phyloP scores from a whole-genome alignment of 169 alveolate species.

The Ichthyophthirius multifiliis region DNA sequence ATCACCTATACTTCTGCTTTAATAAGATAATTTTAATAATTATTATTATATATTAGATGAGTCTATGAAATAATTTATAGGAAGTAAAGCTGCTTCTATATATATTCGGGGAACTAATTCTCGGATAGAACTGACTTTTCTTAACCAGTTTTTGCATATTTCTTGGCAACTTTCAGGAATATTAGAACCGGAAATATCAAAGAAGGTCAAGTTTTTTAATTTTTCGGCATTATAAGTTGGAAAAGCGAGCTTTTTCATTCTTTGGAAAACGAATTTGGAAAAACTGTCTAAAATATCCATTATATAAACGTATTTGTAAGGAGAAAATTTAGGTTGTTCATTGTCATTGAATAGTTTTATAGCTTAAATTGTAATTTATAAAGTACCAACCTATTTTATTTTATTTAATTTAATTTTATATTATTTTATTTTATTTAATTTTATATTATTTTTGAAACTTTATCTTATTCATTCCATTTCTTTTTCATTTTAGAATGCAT shows the following conservation, averaged over 20 bases:
- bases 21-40: constrained; percentile 12
- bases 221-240: constrained; percentile 22
- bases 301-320: constrained; percentile 34
- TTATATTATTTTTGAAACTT: background rate
- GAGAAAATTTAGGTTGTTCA: constrained; percentile 42
- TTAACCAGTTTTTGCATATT: constrained; percentile 44
- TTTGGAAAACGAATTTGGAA: constrained; percentile 25
- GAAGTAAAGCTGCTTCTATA: constrained; percentile 36
- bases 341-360: constrained; percentile 29
- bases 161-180: constrained; percentile 40
- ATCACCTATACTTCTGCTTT: constrained; percentile 42
- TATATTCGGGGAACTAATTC: constrained; percentile 42
- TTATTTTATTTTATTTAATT: too few species aligned
- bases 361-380: constrained; percentile 32
- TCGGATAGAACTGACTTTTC: constrained; percentile 41
- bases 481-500: constrained; percentile 15
- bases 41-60: constrained; percentile 1
- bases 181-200: constrained; percentile 21
- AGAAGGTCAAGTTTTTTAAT: constrained; percentile 16
- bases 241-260: constrained; percentile 33
- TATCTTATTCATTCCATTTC: constrained; percentile 36
- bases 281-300: constrained; percentile 39
- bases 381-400: constrained; percentile 4
- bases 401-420: too few species aligned
- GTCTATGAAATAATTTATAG: constrained; percentile 29